Evolutionary conservation across 768 basidiomycete genomes (phyloP).

Genomic region (Daedalea quercina): DNA sequence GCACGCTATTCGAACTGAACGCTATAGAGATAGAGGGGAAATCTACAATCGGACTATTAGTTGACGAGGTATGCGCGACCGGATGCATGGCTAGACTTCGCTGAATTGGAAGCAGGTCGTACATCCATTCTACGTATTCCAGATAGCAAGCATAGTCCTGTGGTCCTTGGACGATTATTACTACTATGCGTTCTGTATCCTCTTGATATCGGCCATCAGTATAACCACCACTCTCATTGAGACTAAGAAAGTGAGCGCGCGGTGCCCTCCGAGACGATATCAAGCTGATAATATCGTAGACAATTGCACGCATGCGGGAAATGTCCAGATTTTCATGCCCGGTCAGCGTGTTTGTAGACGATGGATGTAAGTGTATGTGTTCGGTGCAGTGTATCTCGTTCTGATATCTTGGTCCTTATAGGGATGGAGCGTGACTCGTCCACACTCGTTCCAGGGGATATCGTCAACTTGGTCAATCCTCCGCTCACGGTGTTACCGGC

Average conservation of each 20-base stretch:
- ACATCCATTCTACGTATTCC: conserved; percentile 98
- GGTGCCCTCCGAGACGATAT: neutral
- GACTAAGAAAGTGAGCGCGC: conserved; percentile 70
- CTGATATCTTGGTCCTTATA: conserved; percentile 20
- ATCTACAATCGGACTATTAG: conserved; percentile 63
- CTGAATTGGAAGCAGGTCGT: conserved; percentile 53
- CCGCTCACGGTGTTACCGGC: conserved; percentile 74
- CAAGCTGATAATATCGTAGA: conserved; percentile 38
- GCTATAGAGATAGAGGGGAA: conserved; percentile 89
- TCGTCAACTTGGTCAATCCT: conserved; percentile 81
- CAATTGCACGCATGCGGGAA: conserved; percentile 88
- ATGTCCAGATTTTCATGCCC: conserved; percentile 90
- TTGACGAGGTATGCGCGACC: conserved; percentile 68
- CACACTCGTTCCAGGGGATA: conserved; percentile 84
- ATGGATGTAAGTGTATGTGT: conserved; percentile 48
- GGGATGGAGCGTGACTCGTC: conserved; percentile 72
- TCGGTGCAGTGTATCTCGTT: conserved; percentile 1
- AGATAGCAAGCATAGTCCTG: conserved; percentile 88
- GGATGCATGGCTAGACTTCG: no score
- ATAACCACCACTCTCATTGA: conserved; percentile 84
- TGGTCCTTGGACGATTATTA: conserved; percentile 97
- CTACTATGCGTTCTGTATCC: conserved; percentile 97
- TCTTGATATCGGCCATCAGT: conserved; percentile 80
- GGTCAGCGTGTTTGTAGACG: conserved; percentile 62
- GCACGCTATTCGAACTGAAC: conserved; percentile 75